These are phyloP conservation scores for Vanilla planifolia DNA, from an alignment of 106 monocot genomes.

Conservation along the genomic window DNA sequence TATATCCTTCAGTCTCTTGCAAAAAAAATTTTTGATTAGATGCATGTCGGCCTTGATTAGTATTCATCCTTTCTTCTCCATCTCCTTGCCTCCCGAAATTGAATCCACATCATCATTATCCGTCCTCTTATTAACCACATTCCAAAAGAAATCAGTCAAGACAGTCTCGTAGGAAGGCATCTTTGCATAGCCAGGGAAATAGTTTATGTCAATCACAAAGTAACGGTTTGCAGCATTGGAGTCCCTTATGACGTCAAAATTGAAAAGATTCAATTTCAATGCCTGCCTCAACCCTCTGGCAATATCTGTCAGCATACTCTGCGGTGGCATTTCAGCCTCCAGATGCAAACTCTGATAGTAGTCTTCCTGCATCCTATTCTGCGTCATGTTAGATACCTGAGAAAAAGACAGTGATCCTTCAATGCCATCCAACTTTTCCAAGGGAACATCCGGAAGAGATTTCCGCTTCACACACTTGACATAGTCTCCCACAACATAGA, in stretches of 20 bases:
- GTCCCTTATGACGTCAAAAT: constrained; percentile 69
- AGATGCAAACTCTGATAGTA: constrained; percentile 15
- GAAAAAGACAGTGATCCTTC: constrained; percentile 45
- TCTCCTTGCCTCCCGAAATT: background rate
- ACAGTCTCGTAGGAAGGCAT: constrained; percentile 50
- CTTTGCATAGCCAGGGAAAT: constrained; percentile 70
- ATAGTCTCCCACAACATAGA: constrained; percentile 58
- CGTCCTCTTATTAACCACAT: constrained; percentile 20
- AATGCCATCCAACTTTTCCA: constrained; percentile 17
- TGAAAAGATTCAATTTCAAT: constrained; percentile 49
- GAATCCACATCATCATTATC: background rate
- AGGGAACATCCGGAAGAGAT: constrained; percentile 52
- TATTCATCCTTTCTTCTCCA: constrained; percentile 1
- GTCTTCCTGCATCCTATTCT: constrained; percentile 7
- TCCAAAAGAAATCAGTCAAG: constrained; percentile 45
- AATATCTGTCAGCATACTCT: constrained; percentile 35
- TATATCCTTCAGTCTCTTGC: background rate
- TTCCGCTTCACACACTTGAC: constrained; percentile 59
- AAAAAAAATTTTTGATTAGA: background rate
- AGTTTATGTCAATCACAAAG: constrained; percentile 62
- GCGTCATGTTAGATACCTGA: constrained; percentile 42
- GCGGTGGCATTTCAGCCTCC: constrained; percentile 41
- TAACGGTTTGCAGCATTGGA: constrained; percentile 38
- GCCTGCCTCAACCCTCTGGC: constrained; percentile 33
- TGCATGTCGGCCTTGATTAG: background rate